Evolutionary conservation across 2,329 filamentous ascomycete species (phyloP).

Genomic region (Cryphonectria carpinicola): DNA sequence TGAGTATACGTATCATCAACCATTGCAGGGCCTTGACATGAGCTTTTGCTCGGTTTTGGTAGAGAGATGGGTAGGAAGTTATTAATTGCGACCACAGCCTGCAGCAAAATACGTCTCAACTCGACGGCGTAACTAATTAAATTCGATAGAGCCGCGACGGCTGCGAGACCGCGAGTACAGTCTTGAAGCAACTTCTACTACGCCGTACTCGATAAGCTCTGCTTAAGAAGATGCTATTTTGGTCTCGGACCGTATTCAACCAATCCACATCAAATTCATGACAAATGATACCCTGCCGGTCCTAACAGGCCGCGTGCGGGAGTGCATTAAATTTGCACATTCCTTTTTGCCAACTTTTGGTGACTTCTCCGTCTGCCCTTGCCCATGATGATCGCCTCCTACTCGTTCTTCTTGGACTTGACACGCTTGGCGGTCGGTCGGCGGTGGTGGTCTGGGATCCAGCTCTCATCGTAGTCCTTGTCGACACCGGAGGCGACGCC

Average conservation of each 20-base stretch:
- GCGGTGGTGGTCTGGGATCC: slow-evolving; percentile 88
- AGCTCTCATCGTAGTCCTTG: slow-evolving; percentile 86
- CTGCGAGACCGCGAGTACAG: slow-evolving; percentile 1
- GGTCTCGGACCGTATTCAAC: background rate
- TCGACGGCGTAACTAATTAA: background rate
- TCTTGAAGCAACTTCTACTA: slow-evolving; percentile 11
- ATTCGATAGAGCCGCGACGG: slow-evolving; percentile 1
- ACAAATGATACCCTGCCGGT: background rate
- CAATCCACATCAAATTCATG: background rate
- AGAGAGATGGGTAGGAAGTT: background rate
- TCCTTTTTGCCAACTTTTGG: slow-evolving; percentile 7
- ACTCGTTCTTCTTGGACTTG: slow-evolving; percentile 51
- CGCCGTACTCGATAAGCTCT: slow-evolving; percentile 17
- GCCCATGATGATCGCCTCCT: slow-evolving; percentile 24
- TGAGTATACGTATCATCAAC: background rate
- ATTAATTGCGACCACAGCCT: background rate
- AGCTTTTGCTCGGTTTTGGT: background rate
- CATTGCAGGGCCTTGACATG: background rate
- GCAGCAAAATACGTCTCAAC: background rate
- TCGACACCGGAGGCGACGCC: slow-evolving; percentile 68
- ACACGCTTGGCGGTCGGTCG: slow-evolving; percentile 73
- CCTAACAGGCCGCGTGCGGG: background rate
- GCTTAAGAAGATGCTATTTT: slow-evolving; percentile 13
- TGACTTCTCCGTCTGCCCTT: slow-evolving; percentile 2
- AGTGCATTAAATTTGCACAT: slow-evolving; percentile 3